A percentile compares a stretch with the other conserved stretches of the same genome.
Conservation (phyloP, 2,329 filamentous ascomycete genomes). For the Colletotrichum caudatum region DNA sequence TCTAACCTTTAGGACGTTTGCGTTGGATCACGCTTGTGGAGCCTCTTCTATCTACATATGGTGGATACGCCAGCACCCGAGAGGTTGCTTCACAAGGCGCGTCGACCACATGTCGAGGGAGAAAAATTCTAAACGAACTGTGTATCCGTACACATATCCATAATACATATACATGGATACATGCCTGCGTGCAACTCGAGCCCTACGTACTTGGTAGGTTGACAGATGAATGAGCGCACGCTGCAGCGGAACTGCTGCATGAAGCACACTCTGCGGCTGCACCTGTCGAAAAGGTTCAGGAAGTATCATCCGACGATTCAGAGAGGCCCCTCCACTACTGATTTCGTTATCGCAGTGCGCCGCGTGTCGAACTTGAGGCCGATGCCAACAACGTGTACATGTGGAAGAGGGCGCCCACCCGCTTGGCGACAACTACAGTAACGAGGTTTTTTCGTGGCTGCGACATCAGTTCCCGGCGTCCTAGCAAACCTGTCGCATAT, state of each 20-base stretch:
- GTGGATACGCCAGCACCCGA: slow-evolving; percentile 6
- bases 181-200: slow-evolving; percentile 28
- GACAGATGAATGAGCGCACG: slow-evolving; percentile 1
- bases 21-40: slow-evolving; percentile 27
- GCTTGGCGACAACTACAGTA: neutral
- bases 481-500: slow-evolving; percentile 17
- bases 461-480: slow-evolving; percentile 18
- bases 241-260: slow-evolving; percentile 5
- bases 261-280: slow-evolving; percentile 19
- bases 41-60: slow-evolving; percentile 16
- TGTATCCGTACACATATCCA: slow-evolving; percentile 14
- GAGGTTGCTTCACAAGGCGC: slow-evolving; percentile 17
- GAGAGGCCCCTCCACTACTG: neutral
- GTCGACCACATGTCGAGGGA: neutral
- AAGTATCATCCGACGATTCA: slow-evolving; percentile 4
- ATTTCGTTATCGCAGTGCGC: slow-evolving; percentile 1
- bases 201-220: slow-evolving; percentile 4
- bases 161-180: slow-evolving; percentile 24
- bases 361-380: slow-evolving; percentile 8
- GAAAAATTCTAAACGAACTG: slow-evolving; percentile 26
- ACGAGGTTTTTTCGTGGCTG: slow-evolving; percentile 10
- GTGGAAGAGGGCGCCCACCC: slow-evolving; percentile 16
- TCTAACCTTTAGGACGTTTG: slow-evolving; percentile 23
- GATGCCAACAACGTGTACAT: slow-evolving; percentile 24
- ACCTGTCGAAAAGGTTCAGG: neutral